A percentile compares a stretch with the other conserved stretches of the same genome.
Conservation (phyloP, 2,329 filamentous ascomycete species). For the Xylariaceae sp. region DNA sequence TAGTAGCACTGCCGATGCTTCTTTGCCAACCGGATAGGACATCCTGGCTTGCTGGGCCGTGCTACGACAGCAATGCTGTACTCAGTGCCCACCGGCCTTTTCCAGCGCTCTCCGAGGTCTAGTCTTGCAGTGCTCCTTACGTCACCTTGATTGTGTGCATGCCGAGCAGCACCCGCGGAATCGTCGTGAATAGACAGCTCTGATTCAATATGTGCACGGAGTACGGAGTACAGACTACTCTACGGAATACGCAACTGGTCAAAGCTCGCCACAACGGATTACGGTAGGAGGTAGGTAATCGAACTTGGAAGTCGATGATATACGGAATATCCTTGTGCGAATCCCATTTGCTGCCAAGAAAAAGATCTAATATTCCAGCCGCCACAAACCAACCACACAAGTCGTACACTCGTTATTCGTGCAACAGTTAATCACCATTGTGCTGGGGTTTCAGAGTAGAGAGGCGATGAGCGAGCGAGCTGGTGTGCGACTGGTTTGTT, state of each 20-base stretch:
- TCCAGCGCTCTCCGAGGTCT: slow-evolving; percentile 3
- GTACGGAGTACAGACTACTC: background rate
- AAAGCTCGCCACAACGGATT: background rate
- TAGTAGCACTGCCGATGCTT: background rate
- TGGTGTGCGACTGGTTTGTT: too few relatives aligned
- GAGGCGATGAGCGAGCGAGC: background rate
- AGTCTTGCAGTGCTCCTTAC: background rate
- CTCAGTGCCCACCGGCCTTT: background rate
- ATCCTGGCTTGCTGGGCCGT: slow-evolving; percentile 1
- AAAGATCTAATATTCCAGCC: background rate
- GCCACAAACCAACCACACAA: background rate
- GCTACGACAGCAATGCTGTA: background rate
- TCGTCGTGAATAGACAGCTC: too few relatives aligned
- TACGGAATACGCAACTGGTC: background rate
- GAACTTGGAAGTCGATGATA: background rate
- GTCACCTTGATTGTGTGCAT: background rate
- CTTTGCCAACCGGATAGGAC: background rate
- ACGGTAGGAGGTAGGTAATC: background rate
- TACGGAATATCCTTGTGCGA: slow-evolving; percentile 6
- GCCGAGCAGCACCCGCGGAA: too few relatives aligned
- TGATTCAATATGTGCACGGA: too few relatives aligned
- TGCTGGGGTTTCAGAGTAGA: background rate
- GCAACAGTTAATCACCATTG: background rate
- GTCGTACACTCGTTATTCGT: background rate
- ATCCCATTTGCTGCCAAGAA: slow-evolving; percentile 5